phyloP scores from a whole-genome alignment of 495 filamentous ascomycete species.

The Tuber melanosporum region DNA sequence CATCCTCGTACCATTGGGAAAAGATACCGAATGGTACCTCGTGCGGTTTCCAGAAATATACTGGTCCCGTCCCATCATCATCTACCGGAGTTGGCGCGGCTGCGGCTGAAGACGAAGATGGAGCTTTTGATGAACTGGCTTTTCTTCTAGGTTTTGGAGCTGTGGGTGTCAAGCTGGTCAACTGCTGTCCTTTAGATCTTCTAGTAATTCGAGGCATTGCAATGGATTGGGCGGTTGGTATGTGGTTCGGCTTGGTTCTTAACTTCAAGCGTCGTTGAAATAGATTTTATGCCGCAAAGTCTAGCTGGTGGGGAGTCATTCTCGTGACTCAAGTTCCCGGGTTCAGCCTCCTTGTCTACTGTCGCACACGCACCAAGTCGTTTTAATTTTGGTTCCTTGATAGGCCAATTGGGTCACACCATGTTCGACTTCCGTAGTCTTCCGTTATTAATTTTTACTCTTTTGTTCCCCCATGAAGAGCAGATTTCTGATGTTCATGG shows the following conservation, averaged over 20 bases:
- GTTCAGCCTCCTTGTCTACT: neutral
- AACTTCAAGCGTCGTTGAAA: neutral
- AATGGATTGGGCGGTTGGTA: neutral
- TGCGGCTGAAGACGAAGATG: neutral
- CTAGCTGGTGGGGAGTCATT: neutral
- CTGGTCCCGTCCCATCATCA: constrained; percentile 13
- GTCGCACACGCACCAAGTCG: neutral
- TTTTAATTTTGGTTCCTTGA: neutral
- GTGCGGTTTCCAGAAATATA: constrained; percentile 44
- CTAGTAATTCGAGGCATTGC: neutral
- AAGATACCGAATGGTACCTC: constrained; percentile 42
- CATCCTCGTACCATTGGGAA: constrained; percentile 44
- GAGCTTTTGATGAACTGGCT: neutral
- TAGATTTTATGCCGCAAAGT: neutral
- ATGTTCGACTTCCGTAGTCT: neutral
- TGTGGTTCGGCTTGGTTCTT: neutral
- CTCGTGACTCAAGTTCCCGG: neutral
- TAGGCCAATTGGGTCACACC: neutral
- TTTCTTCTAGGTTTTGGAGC: neutral
- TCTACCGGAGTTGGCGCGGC: neutral
- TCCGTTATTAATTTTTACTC: neutral
- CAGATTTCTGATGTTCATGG: neutral
- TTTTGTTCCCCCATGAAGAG: neutral
- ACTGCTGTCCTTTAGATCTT: neutral
- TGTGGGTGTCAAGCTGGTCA: neutral